Evolutionary conservation across 345 rosid genomes (phyloP), one percentile per base, ranked within the genome.

Genomic region (Hibiscus syriacus): DNA sequence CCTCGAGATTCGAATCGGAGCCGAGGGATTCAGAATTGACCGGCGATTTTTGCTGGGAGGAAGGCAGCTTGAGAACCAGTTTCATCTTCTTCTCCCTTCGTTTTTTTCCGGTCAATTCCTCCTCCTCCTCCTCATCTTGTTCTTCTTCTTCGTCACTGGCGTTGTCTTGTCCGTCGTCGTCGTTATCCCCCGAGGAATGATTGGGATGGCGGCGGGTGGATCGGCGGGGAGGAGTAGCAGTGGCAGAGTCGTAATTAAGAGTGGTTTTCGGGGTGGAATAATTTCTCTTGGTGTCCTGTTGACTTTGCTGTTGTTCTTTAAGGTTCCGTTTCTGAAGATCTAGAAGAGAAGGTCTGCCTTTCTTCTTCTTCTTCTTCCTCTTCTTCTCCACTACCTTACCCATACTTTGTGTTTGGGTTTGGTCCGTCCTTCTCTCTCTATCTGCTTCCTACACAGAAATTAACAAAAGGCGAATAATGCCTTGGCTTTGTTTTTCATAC

Each of bases 331-430:
- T 85, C 55, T 83, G 85, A 55, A 83, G 87, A 77, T 85, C 92
- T 64, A 85, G 48, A 1, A 85, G 88, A 61, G 92, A 85, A 16
- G 90, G 92, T 25, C 92, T 75, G 20, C 88, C 88, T 77, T 87
- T 87, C 77, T 83, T 86, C 86, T 83, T 86, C 85, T 84, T 87
- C 85, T 74, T 81, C 87, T 57, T 85, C 74, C 69, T 60, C 74
- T 69, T 61, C 65, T 48, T 71, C 79, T 76, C 83, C 76, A 75
- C 76, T 49, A 72, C 64, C 83, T 79, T 85, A 55, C 84, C 83
- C 88, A 80, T 82, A 66, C 53, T 64, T 14, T 55, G 56, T 10
- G 25, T 49, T 14, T 49, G 64, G 11, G 1, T 48, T 36, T 2
- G 48, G 63, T 58, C 66, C 14, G 55, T 34, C 22, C n/a, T n/a